Conservation (phyloP, 805 yeast species). For the Schwanniomyces occidentalis region DNA sequence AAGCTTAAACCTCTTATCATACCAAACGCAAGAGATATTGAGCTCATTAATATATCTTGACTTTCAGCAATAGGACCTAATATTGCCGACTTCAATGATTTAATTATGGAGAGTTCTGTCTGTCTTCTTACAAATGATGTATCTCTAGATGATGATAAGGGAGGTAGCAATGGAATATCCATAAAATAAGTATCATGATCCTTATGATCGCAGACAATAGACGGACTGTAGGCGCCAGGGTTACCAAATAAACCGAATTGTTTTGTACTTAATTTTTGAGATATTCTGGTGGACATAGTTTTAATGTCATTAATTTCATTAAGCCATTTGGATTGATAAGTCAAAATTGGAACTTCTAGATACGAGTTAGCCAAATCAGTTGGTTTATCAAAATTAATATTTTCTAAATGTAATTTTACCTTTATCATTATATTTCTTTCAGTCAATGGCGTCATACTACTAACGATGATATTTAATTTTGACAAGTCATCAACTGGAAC, state of each 20-base stretch:
- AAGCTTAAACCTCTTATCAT: constrained; percentile 9
- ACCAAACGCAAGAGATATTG: constrained; percentile 13
- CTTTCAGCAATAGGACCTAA: constrained; percentile 2
- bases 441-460: constrained; percentile 13
- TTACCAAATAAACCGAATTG: neutral
- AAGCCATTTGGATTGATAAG: constrained; percentile 10
- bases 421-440: constrained; percentile 17
- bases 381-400: constrained; percentile 1
- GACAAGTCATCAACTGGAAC: constrained; percentile 8
- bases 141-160: constrained; percentile 34
- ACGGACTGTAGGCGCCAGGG: constrained; percentile 1
- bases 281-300: neutral
- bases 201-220: constrained; percentile 1
- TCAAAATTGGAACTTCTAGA: constrained; percentile 9
- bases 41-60: constrained; percentile 8
- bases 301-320: constrained; percentile 4
- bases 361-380: neutral
- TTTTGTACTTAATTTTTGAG: neutral
- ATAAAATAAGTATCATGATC: constrained; percentile 9
- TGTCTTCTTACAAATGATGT: constrained; percentile 32
- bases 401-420: constrained; percentile 6
- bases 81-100: constrained; percentile 11
- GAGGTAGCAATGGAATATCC: constrained; percentile 28
- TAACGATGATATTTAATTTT: constrained; percentile 11
- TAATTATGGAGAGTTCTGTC: constrained; percentile 31